Percentiles rank a stretch among this genome's conserved stretches.
Evolutionary conservation across 352 stramenopile species (phyloP).

Genomic region (Pythium rhizo-oryzae): DNA sequence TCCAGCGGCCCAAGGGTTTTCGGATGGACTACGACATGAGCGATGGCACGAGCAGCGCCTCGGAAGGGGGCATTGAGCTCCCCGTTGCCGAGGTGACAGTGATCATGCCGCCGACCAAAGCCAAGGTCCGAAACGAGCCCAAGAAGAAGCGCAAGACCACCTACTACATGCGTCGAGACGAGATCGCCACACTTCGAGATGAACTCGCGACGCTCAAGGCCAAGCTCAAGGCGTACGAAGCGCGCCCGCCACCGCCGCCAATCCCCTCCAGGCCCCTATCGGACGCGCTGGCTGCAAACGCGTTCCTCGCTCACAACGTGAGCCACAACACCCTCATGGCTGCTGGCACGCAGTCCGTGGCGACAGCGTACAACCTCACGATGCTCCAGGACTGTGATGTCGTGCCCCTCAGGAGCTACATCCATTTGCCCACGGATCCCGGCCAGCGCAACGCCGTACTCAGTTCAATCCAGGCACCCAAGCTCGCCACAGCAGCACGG

Average conservation of each 20-base stretch:
- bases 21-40: constrained; percentile 7
- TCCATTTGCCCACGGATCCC: constrained; percentile 2
- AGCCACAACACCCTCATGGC: constrained; percentile 3
- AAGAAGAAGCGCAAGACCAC: constrained; percentile 23
- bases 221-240: constrained; percentile 1
- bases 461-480: not conserved
- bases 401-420: constrained; percentile 6
- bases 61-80: constrained; percentile 16
- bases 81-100: not conserved
- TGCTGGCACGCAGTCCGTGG: constrained; percentile 14
- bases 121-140: not conserved
- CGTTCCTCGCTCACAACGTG: not conserved
- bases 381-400: not conserved
- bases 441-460: not conserved
- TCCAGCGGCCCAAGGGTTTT: not conserved
- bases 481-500: constrained; percentile 10
- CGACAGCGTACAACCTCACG: constrained; percentile 4
- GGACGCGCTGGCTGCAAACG: not conserved
- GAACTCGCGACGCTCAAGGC: constrained; percentile 4
- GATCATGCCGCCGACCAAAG: too few relatives aligned
- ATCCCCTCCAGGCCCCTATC: not conserved
- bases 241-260: not conserved
- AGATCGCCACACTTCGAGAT: constrained; percentile 21
- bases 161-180: constrained; percentile 24
- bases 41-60: constrained; percentile 14